Evolutionary conservation across 1,284 basidiomycete species (phyloP).

Genomic region (Cystobasidium sp.): DNA sequence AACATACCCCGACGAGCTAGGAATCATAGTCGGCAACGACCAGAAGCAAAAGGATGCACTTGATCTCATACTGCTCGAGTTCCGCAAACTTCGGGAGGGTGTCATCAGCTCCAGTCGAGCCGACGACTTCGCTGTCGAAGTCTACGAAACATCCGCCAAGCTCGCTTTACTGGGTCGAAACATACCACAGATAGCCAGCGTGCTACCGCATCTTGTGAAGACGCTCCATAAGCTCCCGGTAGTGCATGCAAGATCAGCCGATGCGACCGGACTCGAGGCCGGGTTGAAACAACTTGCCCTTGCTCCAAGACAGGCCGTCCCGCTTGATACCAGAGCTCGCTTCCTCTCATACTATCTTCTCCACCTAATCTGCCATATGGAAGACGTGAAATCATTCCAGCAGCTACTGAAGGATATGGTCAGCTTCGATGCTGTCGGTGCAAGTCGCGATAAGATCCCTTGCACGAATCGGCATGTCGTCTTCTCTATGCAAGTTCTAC

Average conservation of each 20-base stretch:
- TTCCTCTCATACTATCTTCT: constrained; percentile 37
- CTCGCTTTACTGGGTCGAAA: constrained; percentile 40
- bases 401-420: constrained; percentile 16
- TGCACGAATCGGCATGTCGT: constrained; percentile 10
- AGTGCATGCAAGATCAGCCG: neutral
- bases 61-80: constrained; percentile 42
- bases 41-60: constrained; percentile 34
- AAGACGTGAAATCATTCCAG: constrained; percentile 30
- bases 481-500: constrained; percentile 27
- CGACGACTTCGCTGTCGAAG: constrained; percentile 46
- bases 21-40: constrained; percentile 16
- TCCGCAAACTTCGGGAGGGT: constrained; percentile 47
- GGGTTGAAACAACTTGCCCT: constrained; percentile 6
- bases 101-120: constrained; percentile 40
- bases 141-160: constrained; percentile 45
- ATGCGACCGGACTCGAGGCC: neutral
- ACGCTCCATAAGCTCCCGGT: constrained; percentile 20
- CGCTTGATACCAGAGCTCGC: constrained; percentile 19
- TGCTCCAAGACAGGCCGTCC: neutral
- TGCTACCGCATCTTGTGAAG: constrained; percentile 39
- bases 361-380: constrained; percentile 27
- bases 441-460: neutral
- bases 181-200: constrained; percentile 35
- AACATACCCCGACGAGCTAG: constrained; percentile 40
- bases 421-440: neutral